Evolutionary conservation across 441 rosid genomes (phyloP).

Genomic region (Gossypium lobatum): DNA sequence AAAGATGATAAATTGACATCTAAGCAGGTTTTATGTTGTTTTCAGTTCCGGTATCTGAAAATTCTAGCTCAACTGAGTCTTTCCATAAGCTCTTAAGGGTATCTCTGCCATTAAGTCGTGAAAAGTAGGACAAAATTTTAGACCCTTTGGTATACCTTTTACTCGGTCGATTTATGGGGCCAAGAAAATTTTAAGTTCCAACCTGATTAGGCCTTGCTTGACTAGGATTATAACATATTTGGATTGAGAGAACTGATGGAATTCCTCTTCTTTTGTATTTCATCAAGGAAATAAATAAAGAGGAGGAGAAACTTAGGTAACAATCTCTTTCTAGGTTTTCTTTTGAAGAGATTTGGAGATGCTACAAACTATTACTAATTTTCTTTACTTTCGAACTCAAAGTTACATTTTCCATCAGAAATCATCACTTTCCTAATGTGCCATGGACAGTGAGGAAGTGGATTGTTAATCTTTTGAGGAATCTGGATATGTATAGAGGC

Average conservation of each 20-base stretch:
- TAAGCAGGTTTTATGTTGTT: slow-evolving; percentile 9
- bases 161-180: background rate
- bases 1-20: background rate
- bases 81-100: background rate
- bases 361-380: background rate
- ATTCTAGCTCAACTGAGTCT: slow-evolving; percentile 2
- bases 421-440: background rate
- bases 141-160: background rate
- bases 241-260: background rate
- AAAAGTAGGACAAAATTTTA: background rate
- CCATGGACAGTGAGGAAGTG: background rate
- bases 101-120: background rate
- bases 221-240: background rate
- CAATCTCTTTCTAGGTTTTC: background rate
- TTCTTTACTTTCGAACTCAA: background rate
- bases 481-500: background rate
- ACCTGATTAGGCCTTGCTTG: background rate
- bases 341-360: background rate
- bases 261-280: background rate
- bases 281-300: background rate
- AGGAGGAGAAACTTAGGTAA: background rate
- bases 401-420: background rate
- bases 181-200: background rate
- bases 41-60: slow-evolving; percentile 11
- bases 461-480: background rate